Conservation (phyloP, 78 protist genomes). For the Chrysochromulina tobinii region DNA sequence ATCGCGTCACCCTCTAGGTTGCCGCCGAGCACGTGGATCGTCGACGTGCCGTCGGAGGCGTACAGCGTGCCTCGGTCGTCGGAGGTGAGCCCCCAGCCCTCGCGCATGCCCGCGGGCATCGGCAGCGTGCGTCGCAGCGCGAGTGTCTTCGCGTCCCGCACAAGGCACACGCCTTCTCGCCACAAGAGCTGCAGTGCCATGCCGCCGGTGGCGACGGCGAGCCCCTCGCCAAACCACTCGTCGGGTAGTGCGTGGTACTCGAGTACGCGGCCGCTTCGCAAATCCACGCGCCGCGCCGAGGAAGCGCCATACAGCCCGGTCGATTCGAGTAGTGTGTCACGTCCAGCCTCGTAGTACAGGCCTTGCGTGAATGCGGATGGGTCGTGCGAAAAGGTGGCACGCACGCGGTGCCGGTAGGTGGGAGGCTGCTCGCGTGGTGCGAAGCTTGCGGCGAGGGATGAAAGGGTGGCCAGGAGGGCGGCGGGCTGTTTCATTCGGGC, state of each 20-base stretch:
- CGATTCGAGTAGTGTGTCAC: not conserved
- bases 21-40: not conserved
- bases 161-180: not conserved
- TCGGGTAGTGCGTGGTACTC: not conserved
- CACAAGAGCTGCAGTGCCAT: not conserved
- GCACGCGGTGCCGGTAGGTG: not conserved
- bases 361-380: constrained; percentile 5
- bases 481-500: too few species aligned
- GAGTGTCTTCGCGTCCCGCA: not conserved
- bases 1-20: not conserved
- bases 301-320: constrained; percentile 11
- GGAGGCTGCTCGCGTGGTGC: not conserved
- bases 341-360: not conserved
- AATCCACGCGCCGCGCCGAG: not conserved
- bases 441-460: too few species aligned
- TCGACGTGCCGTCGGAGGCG: not conserved
- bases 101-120: not conserved
- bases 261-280: not conserved
- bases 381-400: not conserved
- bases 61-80: not conserved
- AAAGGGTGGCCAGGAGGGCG: too few species aligned
- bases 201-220: not conserved
- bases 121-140: not conserved
- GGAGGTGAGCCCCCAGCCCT: not conserved
- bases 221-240: not conserved